phyloP scores from a whole-genome alignment of 2,329 filamentous ascomycete species.

The Penicillium hordei region DNA sequence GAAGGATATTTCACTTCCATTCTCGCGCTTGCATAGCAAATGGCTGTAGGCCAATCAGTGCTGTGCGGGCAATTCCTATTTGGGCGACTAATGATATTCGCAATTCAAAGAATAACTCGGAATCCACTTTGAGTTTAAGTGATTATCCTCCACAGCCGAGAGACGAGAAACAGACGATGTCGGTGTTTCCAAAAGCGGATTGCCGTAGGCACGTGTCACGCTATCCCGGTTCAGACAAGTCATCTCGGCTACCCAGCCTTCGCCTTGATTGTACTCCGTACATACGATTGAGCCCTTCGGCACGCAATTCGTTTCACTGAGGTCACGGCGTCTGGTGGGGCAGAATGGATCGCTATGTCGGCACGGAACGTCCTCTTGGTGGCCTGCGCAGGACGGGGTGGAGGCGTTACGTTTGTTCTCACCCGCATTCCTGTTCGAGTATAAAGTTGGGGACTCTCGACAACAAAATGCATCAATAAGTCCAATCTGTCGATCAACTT shows the following conservation, averaged over 20 bases:
- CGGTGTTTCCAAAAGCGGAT: background rate
- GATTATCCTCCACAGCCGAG: background rate
- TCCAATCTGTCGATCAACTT: background rate
- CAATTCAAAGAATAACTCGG: background rate
- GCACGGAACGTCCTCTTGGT: background rate
- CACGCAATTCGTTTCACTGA: background rate
- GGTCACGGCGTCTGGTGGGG: background rate
- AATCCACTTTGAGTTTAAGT: background rate
- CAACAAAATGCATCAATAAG: background rate
- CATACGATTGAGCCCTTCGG: background rate
- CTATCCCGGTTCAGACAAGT: background rate
- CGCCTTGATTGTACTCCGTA: no score
- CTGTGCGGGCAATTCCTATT: background rate
- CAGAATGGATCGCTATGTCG: background rate
- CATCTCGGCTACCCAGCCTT: background rate
- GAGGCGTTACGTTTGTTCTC: background rate
- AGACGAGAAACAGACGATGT: background rate
- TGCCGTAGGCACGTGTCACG: background rate
- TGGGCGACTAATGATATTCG: background rate
- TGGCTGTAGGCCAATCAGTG: no score
- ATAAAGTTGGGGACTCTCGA: background rate
- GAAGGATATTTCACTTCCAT: no score
- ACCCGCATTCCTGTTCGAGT: background rate
- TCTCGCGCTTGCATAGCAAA: no score
- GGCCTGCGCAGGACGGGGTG: background rate